Conservation (phyloP, 2,329 filamentous ascomycete species). For the Aspergillus costaricaensis region DNA sequence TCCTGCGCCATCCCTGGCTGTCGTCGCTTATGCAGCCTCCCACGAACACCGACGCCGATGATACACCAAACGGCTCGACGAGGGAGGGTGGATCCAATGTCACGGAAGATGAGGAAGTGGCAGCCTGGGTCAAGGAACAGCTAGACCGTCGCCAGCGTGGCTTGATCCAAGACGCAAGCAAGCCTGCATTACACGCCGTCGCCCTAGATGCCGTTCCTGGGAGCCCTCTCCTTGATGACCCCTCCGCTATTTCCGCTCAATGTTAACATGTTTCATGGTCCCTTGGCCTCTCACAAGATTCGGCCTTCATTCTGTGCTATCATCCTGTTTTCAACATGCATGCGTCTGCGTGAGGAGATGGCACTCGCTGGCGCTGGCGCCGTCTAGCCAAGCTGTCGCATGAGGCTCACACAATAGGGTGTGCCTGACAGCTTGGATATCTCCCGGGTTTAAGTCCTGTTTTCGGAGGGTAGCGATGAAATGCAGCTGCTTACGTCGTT, state of each 20-base stretch:
- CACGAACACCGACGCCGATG: conserved; percentile 62
- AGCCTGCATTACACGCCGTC: conserved; percentile 84
- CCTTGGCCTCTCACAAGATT: neutral
- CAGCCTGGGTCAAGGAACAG: conserved; percentile 76
- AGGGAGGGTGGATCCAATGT: conserved; percentile 37
- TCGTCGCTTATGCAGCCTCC: conserved; percentile 71
- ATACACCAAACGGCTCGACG: conserved; percentile 16
- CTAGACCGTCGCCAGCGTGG: conserved; percentile 67
- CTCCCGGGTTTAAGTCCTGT: neutral
- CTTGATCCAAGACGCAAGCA: conserved; percentile 56
- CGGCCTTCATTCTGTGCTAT: neutral
- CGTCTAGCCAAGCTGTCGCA: conserved; percentile 4
- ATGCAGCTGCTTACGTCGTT: neutral
- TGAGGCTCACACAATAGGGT: neutral
- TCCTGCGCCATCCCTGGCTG: conserved; percentile 89
- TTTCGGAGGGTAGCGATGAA: neutral
- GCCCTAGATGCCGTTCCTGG: conserved; percentile 70
- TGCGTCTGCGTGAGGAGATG: neutral
- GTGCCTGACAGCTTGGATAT: conserved; percentile 6
- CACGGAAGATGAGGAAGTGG: conserved; percentile 77
- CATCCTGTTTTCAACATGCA: neutral
- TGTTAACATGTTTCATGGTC: neutral
- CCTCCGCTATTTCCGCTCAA: conserved; percentile 15
- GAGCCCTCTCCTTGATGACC: conserved; percentile 38
- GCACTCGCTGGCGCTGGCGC: conserved; percentile 17